Base-by-base conservation (phyloP, 805 yeast genomes). In the Yamadazyma phyllophila region DNA sequence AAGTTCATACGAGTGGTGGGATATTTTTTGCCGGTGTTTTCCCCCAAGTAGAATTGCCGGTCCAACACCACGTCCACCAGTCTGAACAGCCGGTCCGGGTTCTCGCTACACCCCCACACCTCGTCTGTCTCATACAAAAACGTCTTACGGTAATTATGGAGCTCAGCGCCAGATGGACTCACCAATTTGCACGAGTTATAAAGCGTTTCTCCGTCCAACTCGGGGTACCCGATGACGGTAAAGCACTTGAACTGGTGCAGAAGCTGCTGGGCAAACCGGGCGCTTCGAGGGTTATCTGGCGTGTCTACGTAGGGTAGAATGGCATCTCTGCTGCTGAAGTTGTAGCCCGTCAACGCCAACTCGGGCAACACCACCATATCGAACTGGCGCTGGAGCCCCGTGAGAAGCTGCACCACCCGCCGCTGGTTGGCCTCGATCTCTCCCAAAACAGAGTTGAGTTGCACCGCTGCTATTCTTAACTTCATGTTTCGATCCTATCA, bases 221-320 rank as follows among this genome's bases (percentile, higher is more conserved):
- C 96, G 0, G 97, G 97, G 60, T 86, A 88, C 12, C 97, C 97
- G 8, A 88, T 67, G 4, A 90, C 70, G 0, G 94, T 85, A 55
- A 80, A 80, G 57, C 96, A 86, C 2, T 68, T 56, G 51, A 70
- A 76, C 36, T 58, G 62, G 39, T 56, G 51, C 2, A 91, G 80
- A 1, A 81, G 69, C 29, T 69, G 67, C 36, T 62, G 61, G 0
- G 90, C 96, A 66, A 89, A 76, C 8, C 67, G 60, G 16, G 75
- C 69, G 1, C 85, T 67, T 2, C 72, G 74, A 0, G 85, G 83
- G 20, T 0, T 65, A 63, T 1, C 61, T 55, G 0, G 69, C n/a
- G 11, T 45, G 49, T 86, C 91, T 24, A 85, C 59, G 54, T 62
- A 83, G 2, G 92, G 91, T 40, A 55, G 61, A 15, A 84, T 81